phyloP scores from a whole-genome alignment of 2,329 filamentous ascomycete genomes.

The Microdochium nivale region DNA sequence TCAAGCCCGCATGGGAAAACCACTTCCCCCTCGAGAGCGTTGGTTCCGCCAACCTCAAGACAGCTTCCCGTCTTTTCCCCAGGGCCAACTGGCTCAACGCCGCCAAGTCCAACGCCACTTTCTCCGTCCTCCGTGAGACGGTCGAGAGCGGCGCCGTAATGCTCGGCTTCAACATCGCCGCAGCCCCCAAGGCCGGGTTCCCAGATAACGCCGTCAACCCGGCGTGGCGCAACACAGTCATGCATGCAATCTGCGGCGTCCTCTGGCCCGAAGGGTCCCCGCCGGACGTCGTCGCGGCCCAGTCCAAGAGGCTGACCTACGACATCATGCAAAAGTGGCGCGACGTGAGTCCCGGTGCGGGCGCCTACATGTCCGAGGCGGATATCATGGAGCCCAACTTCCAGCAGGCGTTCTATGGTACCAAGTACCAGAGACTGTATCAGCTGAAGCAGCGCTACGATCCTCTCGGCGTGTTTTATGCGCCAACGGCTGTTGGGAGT shows the following conservation, averaged over 20 bases:
- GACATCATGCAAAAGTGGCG: slow-evolving; percentile 21
- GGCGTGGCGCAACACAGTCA: slow-evolving; percentile 33
- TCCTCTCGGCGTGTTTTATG: slow-evolving; percentile 14
- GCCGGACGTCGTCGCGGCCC: slow-evolving; percentile 10
- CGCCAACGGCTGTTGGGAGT: slow-evolving; percentile 15
- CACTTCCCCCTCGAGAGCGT: slow-evolving; percentile 29
- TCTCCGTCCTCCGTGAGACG: slow-evolving; percentile 17
- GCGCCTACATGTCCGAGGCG: slow-evolving; percentile 15
- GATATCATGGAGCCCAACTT: slow-evolving; percentile 15
- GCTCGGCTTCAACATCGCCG: slow-evolving; percentile 14
- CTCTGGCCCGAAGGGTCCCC: slow-evolving; percentile 11
- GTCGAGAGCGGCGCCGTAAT: slow-evolving; percentile 19
- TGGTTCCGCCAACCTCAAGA: slow-evolving; percentile 16
- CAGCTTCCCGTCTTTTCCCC: slow-evolving; percentile 31
- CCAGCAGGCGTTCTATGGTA: slow-evolving; percentile 14
- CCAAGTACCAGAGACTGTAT: slow-evolving; percentile 12
- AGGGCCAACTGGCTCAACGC: slow-evolving; percentile 25
- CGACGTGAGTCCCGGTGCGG: slow-evolving; percentile 9
- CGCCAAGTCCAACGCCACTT: slow-evolving; percentile 18
- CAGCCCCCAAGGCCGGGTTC: slow-evolving; percentile 24
- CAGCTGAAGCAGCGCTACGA: slow-evolving; percentile 14
- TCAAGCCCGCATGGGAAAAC: slow-evolving; percentile 26
- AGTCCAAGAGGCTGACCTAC: slow-evolving; percentile 18
- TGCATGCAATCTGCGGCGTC: slow-evolving; percentile 22
- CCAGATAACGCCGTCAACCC: slow-evolving; percentile 33